Evolutionary conservation across 1,139 yeast genomes (phyloP), one percentile per base, ranked within the genome.

Genomic region (Pichia sp.): DNA sequence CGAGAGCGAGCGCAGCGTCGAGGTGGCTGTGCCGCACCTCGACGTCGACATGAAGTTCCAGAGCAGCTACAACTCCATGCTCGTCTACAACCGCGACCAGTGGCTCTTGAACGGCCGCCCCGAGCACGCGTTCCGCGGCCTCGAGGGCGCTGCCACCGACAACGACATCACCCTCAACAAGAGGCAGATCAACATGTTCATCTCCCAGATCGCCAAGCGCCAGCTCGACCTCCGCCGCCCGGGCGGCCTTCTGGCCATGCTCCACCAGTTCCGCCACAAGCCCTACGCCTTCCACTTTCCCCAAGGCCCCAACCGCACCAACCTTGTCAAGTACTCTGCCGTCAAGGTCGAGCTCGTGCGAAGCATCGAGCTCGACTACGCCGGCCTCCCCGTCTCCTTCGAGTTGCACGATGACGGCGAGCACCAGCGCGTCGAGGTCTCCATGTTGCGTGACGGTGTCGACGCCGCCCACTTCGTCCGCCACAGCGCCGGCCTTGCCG

Each of bases 301-400:
- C 5, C 26, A 23, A 23, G 26, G 26, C 26, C 26, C 26, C 26
- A 23, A 23, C 26, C 26, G 26, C 26, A 23, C 26, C 26, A 23
- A 23, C 26, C 26, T 42, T 1, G 45, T 54, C 6, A 58, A 56
- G 34, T 59, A 59, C 36, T 40, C 45, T 31, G 57, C 59, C 2
- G 36, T 52, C 8, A 42, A 32, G 10, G 61, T 56, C 44, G 59
- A 54, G 29, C 41, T 70, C 61, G 70, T 79, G 50, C 69, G 76
- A 44, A 75, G 74, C 49, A 64, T 80, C 53, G 78, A 74, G 54
- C 70, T 78, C 52, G 65, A 65, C 30, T 75, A 65, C 54, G 59
- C 67, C 2, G 62, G 62, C 1, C 52, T 57, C 13, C 65, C 64
- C n/a, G 56, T 67, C 7, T 55, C 64, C 5, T 63, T 62, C 48